These are phyloP conservation scores for Hygrophorus russula DNA, from an alignment of 768 basidiomycete species.

Conservation along the genomic window DNA sequence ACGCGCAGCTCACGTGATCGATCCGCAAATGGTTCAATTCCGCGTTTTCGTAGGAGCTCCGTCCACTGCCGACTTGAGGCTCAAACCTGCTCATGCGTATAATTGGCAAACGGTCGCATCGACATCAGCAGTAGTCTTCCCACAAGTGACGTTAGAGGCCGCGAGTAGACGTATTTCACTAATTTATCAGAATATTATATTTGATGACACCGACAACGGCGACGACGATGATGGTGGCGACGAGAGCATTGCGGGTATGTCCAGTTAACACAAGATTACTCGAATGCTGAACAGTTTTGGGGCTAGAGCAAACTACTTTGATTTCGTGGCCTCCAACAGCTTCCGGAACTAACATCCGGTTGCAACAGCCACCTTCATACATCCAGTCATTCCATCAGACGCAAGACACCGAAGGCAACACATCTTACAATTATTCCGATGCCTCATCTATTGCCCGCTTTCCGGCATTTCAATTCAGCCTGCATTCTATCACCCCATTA, in stretches of 20 bases:
- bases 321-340: constrained; percentile 51
- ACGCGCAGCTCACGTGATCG: background rate
- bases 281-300: constrained; percentile 4
- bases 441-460: constrained; percentile 64
- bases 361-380: background rate
- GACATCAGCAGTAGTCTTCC: constrained; percentile 17
- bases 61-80: no score
- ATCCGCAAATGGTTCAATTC: background rate
- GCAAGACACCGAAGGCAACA: constrained; percentile 31
- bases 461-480: constrained; percentile 63
- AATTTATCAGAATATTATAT: constrained; percentile 65
- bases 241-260: constrained; percentile 8
- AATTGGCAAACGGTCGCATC: constrained; percentile 39
- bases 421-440: constrained; percentile 48
- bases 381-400: constrained; percentile 9
- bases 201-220: constrained; percentile 31
- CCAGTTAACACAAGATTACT: background rate
- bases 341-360: constrained; percentile 4
- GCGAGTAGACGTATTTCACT: constrained; percentile 60
- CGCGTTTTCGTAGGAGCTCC: no score
- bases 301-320: constrained; percentile 33
- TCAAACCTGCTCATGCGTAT: constrained; percentile 12
- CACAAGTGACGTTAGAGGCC: constrained; percentile 47
- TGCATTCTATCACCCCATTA: constrained; percentile 47
- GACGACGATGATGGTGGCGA: constrained; percentile 12